phyloP scores from a whole-genome alignment of 805 yeast genomes.

The Metschnikowia arizonensis region DNA sequence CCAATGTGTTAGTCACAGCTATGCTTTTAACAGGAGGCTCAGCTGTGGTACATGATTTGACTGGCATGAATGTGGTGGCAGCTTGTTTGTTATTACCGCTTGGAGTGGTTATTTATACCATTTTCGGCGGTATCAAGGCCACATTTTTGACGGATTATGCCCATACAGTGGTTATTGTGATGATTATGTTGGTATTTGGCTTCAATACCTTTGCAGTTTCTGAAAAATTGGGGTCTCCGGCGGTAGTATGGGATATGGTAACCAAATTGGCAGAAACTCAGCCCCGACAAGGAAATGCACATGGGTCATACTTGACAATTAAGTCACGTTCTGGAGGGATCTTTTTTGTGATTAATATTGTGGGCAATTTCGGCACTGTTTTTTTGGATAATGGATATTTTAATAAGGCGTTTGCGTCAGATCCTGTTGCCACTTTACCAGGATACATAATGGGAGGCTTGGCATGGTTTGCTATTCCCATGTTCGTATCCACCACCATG shows the following conservation, averaged over 20 bases:
- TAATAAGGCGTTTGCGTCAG: constrained; percentile 83
- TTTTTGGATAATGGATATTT: constrained; percentile 85
- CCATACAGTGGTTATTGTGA: constrained; percentile 56
- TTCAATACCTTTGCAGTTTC: constrained; percentile 75
- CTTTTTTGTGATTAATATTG: constrained; percentile 79
- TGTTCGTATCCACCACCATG: constrained; percentile 75
- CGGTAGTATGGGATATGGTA: constrained; percentile 69
- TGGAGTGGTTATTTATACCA: constrained; percentile 53
- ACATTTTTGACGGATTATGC: constrained; percentile 44
- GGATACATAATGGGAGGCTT: constrained; percentile 87
- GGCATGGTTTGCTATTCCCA: constrained; percentile 90
- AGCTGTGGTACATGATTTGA: constrained; percentile 72
- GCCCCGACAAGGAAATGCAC: constrained; percentile 77
- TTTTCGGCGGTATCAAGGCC: constrained; percentile 45
- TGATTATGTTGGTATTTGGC: constrained; percentile 75
- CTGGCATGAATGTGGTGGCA: constrained; percentile 81
- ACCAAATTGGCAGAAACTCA: constrained; percentile 52
- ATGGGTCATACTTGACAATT: constrained; percentile 87
- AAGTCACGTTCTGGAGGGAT: constrained; percentile 82
- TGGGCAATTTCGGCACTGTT: constrained; percentile 88
- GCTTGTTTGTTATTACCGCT: constrained; percentile 79
- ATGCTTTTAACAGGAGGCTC: constrained; percentile 91
- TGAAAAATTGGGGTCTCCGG: constrained; percentile 74
- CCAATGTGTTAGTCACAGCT: constrained; percentile 86
- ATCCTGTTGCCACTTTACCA: constrained; percentile 79